These are phyloP conservation scores for Lipomyces sp. DNA, from an alignment of 805 yeast species.

Conservation along the genomic window DNA sequence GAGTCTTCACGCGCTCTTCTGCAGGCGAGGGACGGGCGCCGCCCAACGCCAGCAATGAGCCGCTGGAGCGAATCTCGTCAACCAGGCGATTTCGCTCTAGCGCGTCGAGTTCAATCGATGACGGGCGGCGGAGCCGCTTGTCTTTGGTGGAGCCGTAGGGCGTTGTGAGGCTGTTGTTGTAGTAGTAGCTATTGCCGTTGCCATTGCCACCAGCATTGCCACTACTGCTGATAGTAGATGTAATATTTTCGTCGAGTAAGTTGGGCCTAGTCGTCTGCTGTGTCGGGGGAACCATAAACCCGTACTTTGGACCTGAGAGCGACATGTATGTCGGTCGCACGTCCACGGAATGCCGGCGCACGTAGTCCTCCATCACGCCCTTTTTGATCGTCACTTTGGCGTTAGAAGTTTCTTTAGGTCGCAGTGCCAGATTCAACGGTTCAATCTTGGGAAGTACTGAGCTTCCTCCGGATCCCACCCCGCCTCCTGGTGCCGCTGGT, in stretches of 20 bases:
- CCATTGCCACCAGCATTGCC: not conserved
- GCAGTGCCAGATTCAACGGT: conserved; percentile 64
- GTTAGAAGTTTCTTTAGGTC: conserved; percentile 61
- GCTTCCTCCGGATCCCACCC: not conserved
- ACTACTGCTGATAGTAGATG: not conserved
- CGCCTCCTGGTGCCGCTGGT: conserved; percentile 8
- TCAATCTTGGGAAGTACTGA: conserved; percentile 36
- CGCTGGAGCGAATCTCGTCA: too few relatives aligned
- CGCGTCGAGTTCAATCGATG: conserved; percentile 22
- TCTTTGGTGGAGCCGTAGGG: not conserved
- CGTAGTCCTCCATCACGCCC: conserved; percentile 29
- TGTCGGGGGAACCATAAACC: conserved; percentile 24
- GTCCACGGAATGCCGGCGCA: conserved; percentile 26
- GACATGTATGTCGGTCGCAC: conserved; percentile 6
- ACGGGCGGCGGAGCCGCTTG: conserved; percentile 8
- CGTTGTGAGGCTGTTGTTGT: too few relatives aligned
- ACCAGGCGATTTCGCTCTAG: not conserved
- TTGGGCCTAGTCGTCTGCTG: conserved; percentile 31
- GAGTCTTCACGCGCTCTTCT: conserved; percentile 1
- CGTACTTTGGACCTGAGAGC: conserved; percentile 6
- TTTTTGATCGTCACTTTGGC: conserved; percentile 62
- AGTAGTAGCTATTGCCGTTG: too few relatives aligned
- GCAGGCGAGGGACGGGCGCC: not conserved
- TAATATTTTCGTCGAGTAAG: conserved; percentile 20
- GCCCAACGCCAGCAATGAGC: not conserved